These are phyloP conservation scores for Cystofilobasidium bisporidii DNA, from an alignment of 768 basidiomycete species.

Conservation along the genomic window DNA sequence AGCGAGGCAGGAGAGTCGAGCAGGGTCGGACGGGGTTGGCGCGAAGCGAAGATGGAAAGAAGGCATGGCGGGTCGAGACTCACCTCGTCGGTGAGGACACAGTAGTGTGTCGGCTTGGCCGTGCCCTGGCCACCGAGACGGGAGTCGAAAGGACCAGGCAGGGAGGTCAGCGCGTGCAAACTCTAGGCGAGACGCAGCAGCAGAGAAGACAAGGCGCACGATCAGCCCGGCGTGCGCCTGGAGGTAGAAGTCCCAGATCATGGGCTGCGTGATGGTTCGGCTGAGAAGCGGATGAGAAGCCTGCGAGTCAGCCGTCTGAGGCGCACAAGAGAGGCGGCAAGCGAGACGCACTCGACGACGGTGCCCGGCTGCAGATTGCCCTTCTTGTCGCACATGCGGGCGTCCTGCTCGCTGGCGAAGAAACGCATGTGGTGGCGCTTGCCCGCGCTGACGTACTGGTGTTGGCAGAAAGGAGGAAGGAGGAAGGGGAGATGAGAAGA, in stretches of 20 bases:
- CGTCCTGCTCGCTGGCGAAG: background rate
- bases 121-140: background rate
- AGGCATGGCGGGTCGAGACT: no score
- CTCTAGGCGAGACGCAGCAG: no score
- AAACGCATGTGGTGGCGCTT: background rate
- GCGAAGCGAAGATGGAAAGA: no score
- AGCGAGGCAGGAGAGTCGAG: no score
- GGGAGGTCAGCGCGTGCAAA: background rate
- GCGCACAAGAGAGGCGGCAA: background rate
- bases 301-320: background rate
- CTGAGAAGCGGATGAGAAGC: background rate
- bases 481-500: background rate
- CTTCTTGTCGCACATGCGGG: background rate
- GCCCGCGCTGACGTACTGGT: background rate
- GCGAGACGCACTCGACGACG: background rate
- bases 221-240: constrained; percentile 3
- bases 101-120: background rate
- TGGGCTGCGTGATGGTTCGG: background rate
- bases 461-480: background rate
- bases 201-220: background rate
- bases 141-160: no score
- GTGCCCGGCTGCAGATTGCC: background rate
- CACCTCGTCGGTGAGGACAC: constrained; percentile 2
- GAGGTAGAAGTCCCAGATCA: background rate
- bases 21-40: no score